Percentiles rank a stretch among this genome's conserved stretches.
These are phyloP conservation scores for Phaffia rhodozyma DNA, from an alignment of 1,284 basidiomycete species.

Conservation along the genomic window DNA sequence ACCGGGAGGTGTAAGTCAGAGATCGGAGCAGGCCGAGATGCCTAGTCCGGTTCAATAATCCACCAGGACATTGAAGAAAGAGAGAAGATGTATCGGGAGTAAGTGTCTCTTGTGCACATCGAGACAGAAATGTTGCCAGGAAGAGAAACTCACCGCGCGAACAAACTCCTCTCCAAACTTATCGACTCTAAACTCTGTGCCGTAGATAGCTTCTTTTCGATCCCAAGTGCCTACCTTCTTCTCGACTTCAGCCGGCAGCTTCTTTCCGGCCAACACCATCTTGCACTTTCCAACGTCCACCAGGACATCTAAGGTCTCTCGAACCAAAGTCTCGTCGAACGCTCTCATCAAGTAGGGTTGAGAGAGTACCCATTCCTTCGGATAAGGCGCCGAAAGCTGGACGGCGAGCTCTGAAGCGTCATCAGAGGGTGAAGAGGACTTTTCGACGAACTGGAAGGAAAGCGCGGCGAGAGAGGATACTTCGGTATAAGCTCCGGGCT, in stretches of 20 bases:
- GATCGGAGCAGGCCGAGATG: no score
- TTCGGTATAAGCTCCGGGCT: constrained; percentile 68
- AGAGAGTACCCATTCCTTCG: constrained; percentile 65
- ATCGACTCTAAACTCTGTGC: constrained; percentile 64
- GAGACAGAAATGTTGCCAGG: neutral
- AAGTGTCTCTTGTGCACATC: constrained; percentile 4
- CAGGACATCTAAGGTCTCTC: constrained; percentile 51
- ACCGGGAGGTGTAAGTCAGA: constrained; percentile 58
- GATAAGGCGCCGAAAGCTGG: constrained; percentile 59
- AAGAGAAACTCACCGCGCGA: constrained; percentile 40
- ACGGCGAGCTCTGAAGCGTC: constrained; percentile 71
- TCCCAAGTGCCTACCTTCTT: constrained; percentile 44
- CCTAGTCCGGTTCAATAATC: no score
- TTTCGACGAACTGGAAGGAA: constrained; percentile 82
- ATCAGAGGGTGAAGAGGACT: constrained; percentile 55
- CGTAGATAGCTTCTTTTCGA: constrained; percentile 68
- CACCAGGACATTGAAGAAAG: neutral
- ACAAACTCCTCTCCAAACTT: constrained; percentile 55
- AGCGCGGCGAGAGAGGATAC: constrained; percentile 59
- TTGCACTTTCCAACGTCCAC: constrained; percentile 44
- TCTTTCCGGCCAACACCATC: constrained; percentile 36
- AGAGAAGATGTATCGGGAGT: neutral
- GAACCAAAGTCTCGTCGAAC: constrained; percentile 60
- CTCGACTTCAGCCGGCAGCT: constrained; percentile 47
- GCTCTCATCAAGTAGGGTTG: constrained; percentile 63